Evolutionary conservation across 2,329 filamentous ascomycete genomes (phyloP).

Genomic region (Aureobasidium sp.): DNA sequence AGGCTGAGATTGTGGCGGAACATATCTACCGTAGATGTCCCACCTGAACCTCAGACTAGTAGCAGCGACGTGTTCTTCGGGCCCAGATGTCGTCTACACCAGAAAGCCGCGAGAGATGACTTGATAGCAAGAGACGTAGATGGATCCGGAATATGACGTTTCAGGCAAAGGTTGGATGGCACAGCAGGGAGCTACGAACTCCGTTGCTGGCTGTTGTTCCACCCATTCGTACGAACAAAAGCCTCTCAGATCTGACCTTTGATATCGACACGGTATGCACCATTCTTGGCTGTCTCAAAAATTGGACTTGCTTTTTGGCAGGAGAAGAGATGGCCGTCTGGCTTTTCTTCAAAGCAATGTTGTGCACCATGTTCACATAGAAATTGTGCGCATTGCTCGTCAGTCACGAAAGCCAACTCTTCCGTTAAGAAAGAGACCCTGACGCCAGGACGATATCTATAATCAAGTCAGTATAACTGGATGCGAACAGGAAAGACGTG

Average conservation of each 20-base stretch:
- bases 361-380: conserved; percentile 74
- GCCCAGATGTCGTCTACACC: neutral
- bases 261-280: conserved; percentile 88
- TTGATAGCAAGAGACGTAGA: neutral
- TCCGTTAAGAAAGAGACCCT: conserved; percentile 88
- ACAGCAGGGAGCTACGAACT: conserved; percentile 15
- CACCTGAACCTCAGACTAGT: neutral
- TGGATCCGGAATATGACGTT: neutral
- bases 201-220: neutral
- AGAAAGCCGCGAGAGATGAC: neutral
- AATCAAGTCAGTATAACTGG: conserved; percentile 32
- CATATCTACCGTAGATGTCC: neutral
- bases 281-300: conserved; percentile 66
- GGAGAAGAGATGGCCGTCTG: conserved; percentile 59
- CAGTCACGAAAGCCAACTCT: conserved; percentile 89
- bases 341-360: conserved; percentile 67
- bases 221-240: conserved; percentile 51
- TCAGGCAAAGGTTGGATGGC: neutral
- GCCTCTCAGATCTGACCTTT: conserved; percentile 80
- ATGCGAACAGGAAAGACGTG: neutral
- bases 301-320: conserved; percentile 63
- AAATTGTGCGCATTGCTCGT: conserved; percentile 69
- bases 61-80: neutral
- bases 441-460: conserved; percentile 86
- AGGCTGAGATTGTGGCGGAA: neutral